Evolutionary conservation across 75 land plant genomes (phyloP), one percentile per base, ranked within the genome.

Genomic region (Pinus albicaulis): DNA sequence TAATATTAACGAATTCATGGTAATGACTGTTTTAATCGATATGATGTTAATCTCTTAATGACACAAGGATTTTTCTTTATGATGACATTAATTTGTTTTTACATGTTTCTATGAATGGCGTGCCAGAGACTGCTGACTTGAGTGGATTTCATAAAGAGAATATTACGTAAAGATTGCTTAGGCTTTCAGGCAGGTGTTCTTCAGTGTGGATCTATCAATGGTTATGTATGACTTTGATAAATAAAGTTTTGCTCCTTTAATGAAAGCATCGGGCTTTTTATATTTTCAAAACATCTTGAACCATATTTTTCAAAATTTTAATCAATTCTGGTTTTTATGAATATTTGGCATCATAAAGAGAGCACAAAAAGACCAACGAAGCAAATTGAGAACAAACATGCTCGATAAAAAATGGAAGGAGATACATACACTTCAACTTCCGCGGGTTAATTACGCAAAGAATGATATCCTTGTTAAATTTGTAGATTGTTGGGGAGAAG

Each of bases 311-410:
- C 38, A 5, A 41, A 41, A 41, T 3, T 19, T 63, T 16, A 63
- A 63, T 31, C 16, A 34, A 63, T 63, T 16, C 38, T 63, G 17
- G 36, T 28, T 60, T 34, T 66, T 17, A 66, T 66, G n/a, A 66
- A 36, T 38, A n/a, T 4, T 66, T 38, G 70, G 48, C 41, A 66
- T 66, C 70, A 63, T n/a, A 63, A 63, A 26, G 66, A 66, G 19
- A 66, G 38, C 20, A 38, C 10, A 20, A 66, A 20, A 66, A 5
- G 10, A 19, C 20, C 52, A 38, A 66, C 36, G 70, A 66, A 66
- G 12, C 44, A 66, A 66, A 38, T 7, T 3, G 70, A 66, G 70
- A 66, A 66, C 25, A 66, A 19, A 7, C n/a, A 36, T 20, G 22
- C 48, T 66, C 52, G 38, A 5, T 3, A 23, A 7, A 66, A 66